A percentile compares a stretch with the other conserved stretches of the same genome.
Evolutionary conservation across 768 basidiomycete genomes (phyloP).

Genomic region (Leucocoprinus sp.): DNA sequence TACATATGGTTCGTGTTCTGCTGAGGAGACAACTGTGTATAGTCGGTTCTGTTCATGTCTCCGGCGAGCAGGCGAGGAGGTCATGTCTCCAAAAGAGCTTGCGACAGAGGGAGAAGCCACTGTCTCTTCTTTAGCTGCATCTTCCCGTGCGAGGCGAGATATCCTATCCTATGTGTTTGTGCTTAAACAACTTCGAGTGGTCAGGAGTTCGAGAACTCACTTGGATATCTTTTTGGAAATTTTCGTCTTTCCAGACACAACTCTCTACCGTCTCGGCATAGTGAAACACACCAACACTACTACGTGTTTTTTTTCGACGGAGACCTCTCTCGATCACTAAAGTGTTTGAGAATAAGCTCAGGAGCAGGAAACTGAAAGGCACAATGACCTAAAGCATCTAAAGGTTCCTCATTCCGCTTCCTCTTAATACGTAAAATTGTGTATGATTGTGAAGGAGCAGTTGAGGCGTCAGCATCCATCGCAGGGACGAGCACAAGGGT

Average conservation of each 20-base stretch:
- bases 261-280: conserved; percentile 75
- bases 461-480: conserved; percentile 24
- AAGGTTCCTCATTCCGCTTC: conserved; percentile 73
- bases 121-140: conserved; percentile 16
- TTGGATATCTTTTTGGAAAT: conserved; percentile 51
- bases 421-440: conserved; percentile 79
- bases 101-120: conserved; percentile 13
- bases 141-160: conserved; percentile 40
- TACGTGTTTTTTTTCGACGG: conserved; percentile 55
- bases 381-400: conserved; percentile 66
- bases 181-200: background rate
- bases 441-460: conserved; percentile 32
- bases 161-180: conserved; percentile 43
- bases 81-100: conserved; percentile 1
- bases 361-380: conserved; percentile 7
- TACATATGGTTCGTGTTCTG: conserved; percentile 17
- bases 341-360: background rate
- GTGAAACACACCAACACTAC: conserved; percentile 58
- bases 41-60: conserved; percentile 33
- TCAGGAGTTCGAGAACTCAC: conserved; percentile 25
- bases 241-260: conserved; percentile 57
- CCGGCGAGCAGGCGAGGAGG: conserved; percentile 9
- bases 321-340: conserved; percentile 56
- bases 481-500: too few relatives aligned
- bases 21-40: conserved; percentile 42